Evolutionary conservation across 106 monocot species (phyloP).

Genomic region (Phalaenopsis aphrodite): DNA sequence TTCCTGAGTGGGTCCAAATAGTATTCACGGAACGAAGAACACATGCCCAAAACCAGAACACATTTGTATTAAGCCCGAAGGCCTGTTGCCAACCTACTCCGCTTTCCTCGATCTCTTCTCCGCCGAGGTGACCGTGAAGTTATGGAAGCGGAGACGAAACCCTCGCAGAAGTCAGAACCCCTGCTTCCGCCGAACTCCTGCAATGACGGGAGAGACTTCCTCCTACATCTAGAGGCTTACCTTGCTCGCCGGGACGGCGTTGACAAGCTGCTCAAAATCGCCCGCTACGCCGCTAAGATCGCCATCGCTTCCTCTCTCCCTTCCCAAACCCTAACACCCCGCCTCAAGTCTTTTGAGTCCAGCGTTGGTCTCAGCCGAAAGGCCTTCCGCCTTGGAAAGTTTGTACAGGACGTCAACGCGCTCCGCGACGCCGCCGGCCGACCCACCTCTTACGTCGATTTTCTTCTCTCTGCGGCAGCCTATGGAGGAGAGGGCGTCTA

Average conservation of each 20-base stretch:
- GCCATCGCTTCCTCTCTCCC: slow-evolving; percentile 43
- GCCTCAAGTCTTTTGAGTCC: slow-evolving; percentile 73
- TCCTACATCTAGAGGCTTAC: slow-evolving; percentile 88
- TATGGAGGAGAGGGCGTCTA: slow-evolving; percentile 92
- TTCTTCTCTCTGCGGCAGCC: slow-evolving; percentile 33
- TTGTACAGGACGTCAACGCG: slow-evolving; percentile 89
- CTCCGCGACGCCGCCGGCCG: slow-evolving; percentile 34
- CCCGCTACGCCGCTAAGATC: slow-evolving; percentile 86
- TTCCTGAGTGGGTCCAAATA: too few species aligned
- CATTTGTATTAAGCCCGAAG: too few species aligned
- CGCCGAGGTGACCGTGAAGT: not conserved
- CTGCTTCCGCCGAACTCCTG: not conserved
- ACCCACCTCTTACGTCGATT: slow-evolving; percentile 16
- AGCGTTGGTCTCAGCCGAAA: slow-evolving; percentile 94
- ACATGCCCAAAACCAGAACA: too few species aligned
- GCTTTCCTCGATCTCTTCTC: too few species aligned
- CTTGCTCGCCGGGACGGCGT: slow-evolving; percentile 91
- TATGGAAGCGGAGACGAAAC: not conserved
- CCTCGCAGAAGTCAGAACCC: not conserved
- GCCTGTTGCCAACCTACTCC: not conserved
- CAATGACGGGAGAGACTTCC: slow-evolving; percentile 44
- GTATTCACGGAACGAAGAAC: too few species aligned
- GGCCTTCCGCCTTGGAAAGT: slow-evolving; percentile 97
- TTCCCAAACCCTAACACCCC: slow-evolving; percentile 25
- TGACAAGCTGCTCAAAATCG: slow-evolving; percentile 95